These are phyloP conservation scores for Tothia fuscella DNA, from an alignment of 2,329 filamentous ascomycete species.

Conservation along the genomic window DNA sequence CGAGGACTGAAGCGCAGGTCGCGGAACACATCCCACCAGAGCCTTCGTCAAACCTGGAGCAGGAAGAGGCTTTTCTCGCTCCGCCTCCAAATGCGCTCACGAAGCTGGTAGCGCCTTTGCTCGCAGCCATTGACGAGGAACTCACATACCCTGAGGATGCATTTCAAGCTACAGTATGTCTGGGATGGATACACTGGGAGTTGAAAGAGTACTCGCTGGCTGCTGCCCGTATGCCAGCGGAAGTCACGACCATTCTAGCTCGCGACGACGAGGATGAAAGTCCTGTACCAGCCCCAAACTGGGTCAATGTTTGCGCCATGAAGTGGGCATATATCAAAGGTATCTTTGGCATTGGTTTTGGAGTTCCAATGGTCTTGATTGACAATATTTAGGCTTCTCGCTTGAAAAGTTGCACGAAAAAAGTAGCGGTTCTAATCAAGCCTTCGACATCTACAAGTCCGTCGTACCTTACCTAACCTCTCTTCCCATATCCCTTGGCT, in stretches of 20 bases:
- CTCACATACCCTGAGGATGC: conserved; percentile 38
- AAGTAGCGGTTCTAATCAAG: conserved; percentile 53
- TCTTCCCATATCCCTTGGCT: conserved; percentile 28
- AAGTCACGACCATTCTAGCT: conserved; percentile 33
- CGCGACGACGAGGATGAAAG: neutral
- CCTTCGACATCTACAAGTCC: conserved; percentile 51
- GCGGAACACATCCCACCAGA: conserved; percentile 19
- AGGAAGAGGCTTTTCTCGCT: conserved; percentile 20
- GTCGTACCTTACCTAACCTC: conserved; percentile 51
- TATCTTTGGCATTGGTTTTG: conserved; percentile 19
- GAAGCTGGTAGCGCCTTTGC: conserved; percentile 28
- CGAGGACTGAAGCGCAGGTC: conserved; percentile 34
- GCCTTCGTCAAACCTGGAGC: no score
- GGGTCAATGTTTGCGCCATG: conserved; percentile 71
- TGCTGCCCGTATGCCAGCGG: conserved; percentile 48
- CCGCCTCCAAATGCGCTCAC: conserved; percentile 19
- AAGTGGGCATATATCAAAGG: conserved; percentile 71
- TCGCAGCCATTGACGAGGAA: conserved; percentile 29
- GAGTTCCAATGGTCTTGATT: conserved; percentile 10
- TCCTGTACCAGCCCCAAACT: conserved; percentile 44
- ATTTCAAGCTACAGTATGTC: conserved; percentile 69
- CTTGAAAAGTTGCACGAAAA: conserved; percentile 30
- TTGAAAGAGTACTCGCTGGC: conserved; percentile 56
- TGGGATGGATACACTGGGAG: conserved; percentile 77
- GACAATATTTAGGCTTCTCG: conserved; percentile 27